phyloP scores from a whole-genome alignment of 768 basidiomycete genomes.

The Auriculariales sp. region DNA sequence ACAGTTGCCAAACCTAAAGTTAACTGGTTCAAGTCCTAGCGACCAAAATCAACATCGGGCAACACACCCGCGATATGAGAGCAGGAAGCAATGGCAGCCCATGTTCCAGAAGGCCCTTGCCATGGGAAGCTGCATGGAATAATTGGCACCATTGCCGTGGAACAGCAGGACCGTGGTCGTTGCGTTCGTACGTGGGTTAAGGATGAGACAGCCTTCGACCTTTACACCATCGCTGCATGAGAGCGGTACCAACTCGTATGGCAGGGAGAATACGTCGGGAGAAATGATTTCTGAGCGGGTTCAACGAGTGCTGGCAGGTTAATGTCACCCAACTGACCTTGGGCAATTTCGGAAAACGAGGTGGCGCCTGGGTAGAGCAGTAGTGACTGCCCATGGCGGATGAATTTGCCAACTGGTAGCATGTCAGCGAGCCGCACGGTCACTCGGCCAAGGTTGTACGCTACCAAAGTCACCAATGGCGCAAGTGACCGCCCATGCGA shows the following conservation, averaged over 20 bases:
- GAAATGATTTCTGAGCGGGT: neutral
- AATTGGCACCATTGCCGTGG: slow-evolving; percentile 26
- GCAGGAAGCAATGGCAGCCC: slow-evolving; percentile 25
- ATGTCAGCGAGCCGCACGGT: neutral
- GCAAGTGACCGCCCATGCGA: neutral
- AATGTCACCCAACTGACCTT: no score
- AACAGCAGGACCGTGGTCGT: slow-evolving; percentile 23
- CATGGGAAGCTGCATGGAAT: slow-evolving; percentile 25
- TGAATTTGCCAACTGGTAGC: neutral
- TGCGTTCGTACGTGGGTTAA: neutral
- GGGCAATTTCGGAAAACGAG: no score
- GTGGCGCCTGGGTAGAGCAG: neutral
- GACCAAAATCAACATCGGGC: no score
- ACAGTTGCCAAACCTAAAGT: slow-evolving; percentile 18
- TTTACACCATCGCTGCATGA: neutral
- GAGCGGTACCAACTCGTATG: neutral
- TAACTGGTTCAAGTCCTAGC: neutral
- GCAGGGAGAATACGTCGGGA: neutral
- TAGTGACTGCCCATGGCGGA: neutral
- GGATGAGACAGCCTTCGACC: neutral
- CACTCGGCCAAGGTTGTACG: neutral
- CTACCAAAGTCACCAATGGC: neutral
- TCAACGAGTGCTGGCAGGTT: no score
- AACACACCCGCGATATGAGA: slow-evolving; percentile 24
- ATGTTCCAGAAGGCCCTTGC: slow-evolving; percentile 22